Evolutionary conservation across 2,329 filamentous ascomycete genomes (phyloP), one percentile per base, ranked within the genome.

Genomic region (Nemania sp.): DNA sequence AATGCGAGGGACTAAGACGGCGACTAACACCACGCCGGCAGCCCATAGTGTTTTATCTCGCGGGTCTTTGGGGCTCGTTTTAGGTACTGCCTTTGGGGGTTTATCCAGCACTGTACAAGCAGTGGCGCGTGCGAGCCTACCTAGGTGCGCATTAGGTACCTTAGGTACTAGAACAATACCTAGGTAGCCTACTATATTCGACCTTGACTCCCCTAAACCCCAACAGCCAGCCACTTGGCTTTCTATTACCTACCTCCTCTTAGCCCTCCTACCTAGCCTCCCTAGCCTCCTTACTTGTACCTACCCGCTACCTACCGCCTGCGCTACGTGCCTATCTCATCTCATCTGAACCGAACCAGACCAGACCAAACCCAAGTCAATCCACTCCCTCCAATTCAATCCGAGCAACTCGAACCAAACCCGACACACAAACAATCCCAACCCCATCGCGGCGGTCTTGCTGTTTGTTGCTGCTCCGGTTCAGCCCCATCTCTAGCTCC

Each of bases 201-300:
- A 58, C 49, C 38, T 54, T 53, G 47, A 63, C 56, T 53, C 59
- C 67, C 64, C 58, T 67, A 18, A 56, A 41, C 29, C 32, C 26
- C 11, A 56, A 41, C 64, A 67, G 58, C 67, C 59, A 64, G 59
- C 67, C 64, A 62, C 67, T 59, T 66, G 41, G 63, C 66, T 66
- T 66, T 66, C 64, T 41, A 26, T 24, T 49, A n/a, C 22, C n/a
- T 18, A 15, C 41, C 41, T 20, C 7, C 13, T n/a, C n/a, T n/a
- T n/a, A n/a, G n/a, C n/a, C n/a, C 41, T 20, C 4, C 13, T 22
- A 49, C 45, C 45, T 27, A 51, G 47, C 47, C 47, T 11, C 13
- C 20, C 47, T 51, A 49, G 22, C 45, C 45, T 49, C 20, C 47
- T 22, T 51, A 24, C 47, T 51, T 51, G 13, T 51, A 24, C 47